These are phyloP conservation scores for Mycena metata DNA, from an alignment of 768 basidiomycete species.

Conservation along the genomic window DNA sequence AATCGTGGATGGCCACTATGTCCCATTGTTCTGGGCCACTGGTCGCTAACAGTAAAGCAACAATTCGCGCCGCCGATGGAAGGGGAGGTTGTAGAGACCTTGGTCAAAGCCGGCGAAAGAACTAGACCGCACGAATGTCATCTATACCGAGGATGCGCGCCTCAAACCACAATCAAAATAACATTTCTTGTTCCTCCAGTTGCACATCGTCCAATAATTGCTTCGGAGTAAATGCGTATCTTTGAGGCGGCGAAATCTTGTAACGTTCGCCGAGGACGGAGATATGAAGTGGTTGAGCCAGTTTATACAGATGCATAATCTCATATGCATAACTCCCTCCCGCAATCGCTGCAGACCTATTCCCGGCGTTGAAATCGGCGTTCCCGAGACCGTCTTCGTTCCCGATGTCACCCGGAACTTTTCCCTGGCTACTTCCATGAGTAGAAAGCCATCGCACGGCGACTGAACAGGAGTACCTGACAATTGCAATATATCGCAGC, in stretches of 20 bases:
- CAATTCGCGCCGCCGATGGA: too few species aligned
- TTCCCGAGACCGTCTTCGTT: conserved; percentile 29
- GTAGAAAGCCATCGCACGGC: too few species aligned
- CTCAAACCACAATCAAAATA: conserved; percentile 20
- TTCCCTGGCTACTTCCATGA: conserved; percentile 18
- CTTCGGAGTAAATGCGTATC: conserved; percentile 27
- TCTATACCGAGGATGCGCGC: too few species aligned
- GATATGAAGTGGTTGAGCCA: conserved; percentile 10
- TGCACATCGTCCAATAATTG: conserved; percentile 16
- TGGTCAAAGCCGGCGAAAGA: too few species aligned
- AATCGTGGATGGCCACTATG: not conserved
- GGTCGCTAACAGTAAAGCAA: too few species aligned
- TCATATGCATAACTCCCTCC: conserved; percentile 32
- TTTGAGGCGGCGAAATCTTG: conserved; percentile 22
- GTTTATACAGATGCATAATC: conserved; percentile 30
- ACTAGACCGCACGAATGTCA: too few species aligned
- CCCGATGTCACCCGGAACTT: conserved; percentile 30
- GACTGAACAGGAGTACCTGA: conserved; percentile 5
- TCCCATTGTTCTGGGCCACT: conserved; percentile 16
- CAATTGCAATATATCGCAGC: conserved; percentile 34
- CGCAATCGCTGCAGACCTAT: not conserved
- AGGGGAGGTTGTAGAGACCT: too few species aligned
- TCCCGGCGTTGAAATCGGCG: conserved; percentile 28
- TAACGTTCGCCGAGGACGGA: conserved; percentile 10
- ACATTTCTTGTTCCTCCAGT: conserved; percentile 24